These are phyloP conservation scores for Rhizophlyctis rosea DNA, from an alignment of 192 early-diverging fungal species.

Conservation along the genomic window DNA sequence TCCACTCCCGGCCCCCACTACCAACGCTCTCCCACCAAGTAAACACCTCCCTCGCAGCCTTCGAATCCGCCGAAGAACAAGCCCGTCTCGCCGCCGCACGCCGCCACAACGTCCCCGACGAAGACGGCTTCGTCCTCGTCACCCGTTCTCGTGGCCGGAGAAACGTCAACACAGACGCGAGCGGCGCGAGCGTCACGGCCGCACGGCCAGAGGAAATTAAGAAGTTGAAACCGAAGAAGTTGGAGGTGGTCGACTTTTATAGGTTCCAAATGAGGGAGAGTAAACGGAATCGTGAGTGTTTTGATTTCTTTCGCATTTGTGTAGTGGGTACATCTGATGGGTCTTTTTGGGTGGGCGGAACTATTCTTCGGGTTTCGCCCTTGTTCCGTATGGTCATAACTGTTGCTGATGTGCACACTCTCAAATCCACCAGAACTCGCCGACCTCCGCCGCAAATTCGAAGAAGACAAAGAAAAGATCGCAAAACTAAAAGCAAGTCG, in stretches of 20 bases:
- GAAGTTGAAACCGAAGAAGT: slow-evolving; percentile 70
- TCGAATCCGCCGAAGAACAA: slow-evolving; percentile 72
- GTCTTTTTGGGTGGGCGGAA: no score
- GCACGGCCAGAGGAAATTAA: slow-evolving; percentile 50
- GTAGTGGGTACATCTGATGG: no score
- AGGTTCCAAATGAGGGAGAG: slow-evolving; percentile 92
- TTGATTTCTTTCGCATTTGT: background rate
- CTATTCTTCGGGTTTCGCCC: no score
- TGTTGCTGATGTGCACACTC: background rate
- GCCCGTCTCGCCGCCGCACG: slow-evolving; percentile 61
- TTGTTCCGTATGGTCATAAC: no score
- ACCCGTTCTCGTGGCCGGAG: slow-evolving; percentile 57
- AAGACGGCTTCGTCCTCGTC: slow-evolving; percentile 90
- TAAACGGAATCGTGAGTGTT: slow-evolving; percentile 75
- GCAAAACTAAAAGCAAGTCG: slow-evolving; percentile 71
- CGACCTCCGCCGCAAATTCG: slow-evolving; percentile 87
- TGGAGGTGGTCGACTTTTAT: slow-evolving; percentile 87
- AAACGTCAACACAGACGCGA: slow-evolving; percentile 70
- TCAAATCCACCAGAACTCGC: slow-evolving; percentile 63
- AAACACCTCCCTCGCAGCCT: slow-evolving; percentile 72
- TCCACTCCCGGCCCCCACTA: slow-evolving; percentile 31
- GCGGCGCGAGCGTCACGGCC: slow-evolving; percentile 57
- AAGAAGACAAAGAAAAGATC: slow-evolving; percentile 86
- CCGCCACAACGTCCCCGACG: slow-evolving; percentile 78
- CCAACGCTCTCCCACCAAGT: slow-evolving; percentile 61